Percentiles rank a stretch among this genome's conserved stretches.
phyloP scores from a whole-genome alignment of 164 flowering plant species.

The Houttuynia cordata region DNA sequence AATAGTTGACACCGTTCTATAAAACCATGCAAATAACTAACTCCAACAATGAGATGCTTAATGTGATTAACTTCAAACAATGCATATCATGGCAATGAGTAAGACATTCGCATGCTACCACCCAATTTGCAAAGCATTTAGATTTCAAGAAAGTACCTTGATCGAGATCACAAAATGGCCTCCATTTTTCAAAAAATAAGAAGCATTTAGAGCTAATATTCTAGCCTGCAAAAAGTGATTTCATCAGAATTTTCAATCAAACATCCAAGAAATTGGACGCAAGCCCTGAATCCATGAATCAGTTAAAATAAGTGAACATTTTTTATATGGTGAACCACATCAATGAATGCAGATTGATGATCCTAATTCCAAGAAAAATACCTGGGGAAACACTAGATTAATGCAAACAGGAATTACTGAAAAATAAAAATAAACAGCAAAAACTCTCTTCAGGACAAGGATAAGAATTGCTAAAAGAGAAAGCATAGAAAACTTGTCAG shows the following conservation, averaged over 20 bases:
- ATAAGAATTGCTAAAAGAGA: too few relatives aligned
- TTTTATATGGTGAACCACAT: background rate
- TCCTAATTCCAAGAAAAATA: background rate
- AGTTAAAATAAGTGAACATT: background rate
- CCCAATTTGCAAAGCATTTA: too few relatives aligned
- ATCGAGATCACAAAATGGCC: conserved; percentile 97
- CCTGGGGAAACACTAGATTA: background rate
- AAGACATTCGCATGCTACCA: background rate
- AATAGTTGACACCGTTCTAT: too few relatives aligned
- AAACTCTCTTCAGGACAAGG: too few relatives aligned
- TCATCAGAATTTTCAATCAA: too few relatives aligned
- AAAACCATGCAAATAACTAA: too few relatives aligned
- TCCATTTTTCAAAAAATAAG: conserved; percentile 80
- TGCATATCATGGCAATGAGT: too few relatives aligned
- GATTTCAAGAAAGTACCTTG: conserved; percentile 36
- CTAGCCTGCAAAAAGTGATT: conserved; percentile 55
- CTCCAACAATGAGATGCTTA: too few relatives aligned
- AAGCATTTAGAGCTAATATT: conserved; percentile 82
- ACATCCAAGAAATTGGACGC: too few relatives aligned
- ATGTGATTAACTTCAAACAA: too few relatives aligned
- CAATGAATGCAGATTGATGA: background rate
- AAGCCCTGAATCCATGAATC: background rate
- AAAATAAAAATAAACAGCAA: too few relatives aligned
- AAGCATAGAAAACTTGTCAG: too few relatives aligned
- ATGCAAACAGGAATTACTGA: background rate